Percentiles rank a stretch among this genome's conserved stretches.
Conservation (phyloP, 805 yeast species). For the Saturnispora galanensis region DNA sequence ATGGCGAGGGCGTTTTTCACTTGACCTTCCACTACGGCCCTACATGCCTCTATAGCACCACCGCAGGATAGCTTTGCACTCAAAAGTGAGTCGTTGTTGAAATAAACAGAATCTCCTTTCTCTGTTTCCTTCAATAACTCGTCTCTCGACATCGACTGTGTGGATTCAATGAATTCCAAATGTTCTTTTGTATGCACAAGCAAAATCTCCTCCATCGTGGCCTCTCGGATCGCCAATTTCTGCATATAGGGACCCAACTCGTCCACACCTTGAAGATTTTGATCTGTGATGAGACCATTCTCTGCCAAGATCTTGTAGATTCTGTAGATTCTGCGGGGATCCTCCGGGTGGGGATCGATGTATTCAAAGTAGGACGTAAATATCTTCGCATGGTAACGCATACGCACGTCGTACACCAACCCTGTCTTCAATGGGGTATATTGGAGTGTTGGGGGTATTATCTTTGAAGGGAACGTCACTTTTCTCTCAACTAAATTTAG, state of each 20-base stretch:
- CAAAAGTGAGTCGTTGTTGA: conserved; percentile 78
- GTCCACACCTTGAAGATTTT: conserved; percentile 57
- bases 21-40: conserved; percentile 85
- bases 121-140: conserved; percentile 75
- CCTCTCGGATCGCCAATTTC: conserved; percentile 86
- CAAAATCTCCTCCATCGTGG: conserved; percentile 74
- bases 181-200: conserved; percentile 81
- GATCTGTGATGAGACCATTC: conserved; percentile 80
- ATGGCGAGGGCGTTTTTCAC: conserved; percentile 91
- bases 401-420: conserved; percentile 88
- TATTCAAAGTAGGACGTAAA: conserved; percentile 88
- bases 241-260: conserved; percentile 80
- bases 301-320: conserved; percentile 91
- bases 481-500: neutral
- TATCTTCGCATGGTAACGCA: conserved; percentile 94
- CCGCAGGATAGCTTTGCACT: conserved; percentile 93
- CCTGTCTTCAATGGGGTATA: conserved; percentile 83
- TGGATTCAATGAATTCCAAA: conserved; percentile 61
- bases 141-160: conserved; percentile 70
- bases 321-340: conserved; percentile 90
- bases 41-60: conserved; percentile 93
- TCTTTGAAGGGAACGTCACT: neutral
- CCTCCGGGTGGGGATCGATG: conserved; percentile 98
- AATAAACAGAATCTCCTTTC: conserved; percentile 87
- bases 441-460: conserved; percentile 53